Evolutionary conservation across 2,329 filamentous ascomycete genomes (phyloP).

Genomic region (Orbilia brochopaga): DNA sequence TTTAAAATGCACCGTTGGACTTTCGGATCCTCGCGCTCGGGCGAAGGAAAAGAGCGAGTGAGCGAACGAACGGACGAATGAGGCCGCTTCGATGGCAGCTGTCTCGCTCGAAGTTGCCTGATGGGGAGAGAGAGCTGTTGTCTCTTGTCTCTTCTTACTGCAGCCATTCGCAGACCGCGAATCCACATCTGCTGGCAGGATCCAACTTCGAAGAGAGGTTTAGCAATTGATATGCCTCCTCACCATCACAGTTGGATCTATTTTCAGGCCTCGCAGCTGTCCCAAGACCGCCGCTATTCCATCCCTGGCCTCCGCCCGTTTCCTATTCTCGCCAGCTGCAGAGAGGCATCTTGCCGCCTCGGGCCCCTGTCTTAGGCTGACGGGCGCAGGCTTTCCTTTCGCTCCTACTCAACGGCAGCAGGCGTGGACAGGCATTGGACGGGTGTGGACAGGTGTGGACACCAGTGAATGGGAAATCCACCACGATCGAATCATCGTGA

Average conservation of each 20-base stretch:
- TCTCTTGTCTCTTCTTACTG: constrained; percentile 21
- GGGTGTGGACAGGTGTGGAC: background rate
- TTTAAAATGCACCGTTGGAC: too few species aligned
- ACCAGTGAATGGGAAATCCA: background rate
- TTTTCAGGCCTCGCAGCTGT: background rate
- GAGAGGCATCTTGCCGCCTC: constrained; percentile 19
- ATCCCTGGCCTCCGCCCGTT: background rate
- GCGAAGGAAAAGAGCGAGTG: too few species aligned
- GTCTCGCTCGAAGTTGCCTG: background rate
- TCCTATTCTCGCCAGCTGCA: background rate
- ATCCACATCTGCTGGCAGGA: background rate
- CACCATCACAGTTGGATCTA: background rate
- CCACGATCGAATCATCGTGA: background rate
- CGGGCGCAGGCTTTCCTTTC: constrained; percentile 1
- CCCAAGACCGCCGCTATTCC: background rate
- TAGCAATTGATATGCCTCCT: constrained; percentile 7
- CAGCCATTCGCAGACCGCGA: constrained; percentile 41
- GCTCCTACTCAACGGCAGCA: background rate
- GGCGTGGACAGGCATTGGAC: too few species aligned
- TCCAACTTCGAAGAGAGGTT: constrained; percentile 8
- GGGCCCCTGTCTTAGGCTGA: constrained; percentile 36
- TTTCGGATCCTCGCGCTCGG: too few species aligned
- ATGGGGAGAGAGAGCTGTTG: background rate
- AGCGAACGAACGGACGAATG: too few species aligned
- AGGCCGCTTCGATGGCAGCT: too few species aligned